phyloP scores from a whole-genome alignment of 2,329 filamentous ascomycete genomes.

The Trichophyton equinum region DNA sequence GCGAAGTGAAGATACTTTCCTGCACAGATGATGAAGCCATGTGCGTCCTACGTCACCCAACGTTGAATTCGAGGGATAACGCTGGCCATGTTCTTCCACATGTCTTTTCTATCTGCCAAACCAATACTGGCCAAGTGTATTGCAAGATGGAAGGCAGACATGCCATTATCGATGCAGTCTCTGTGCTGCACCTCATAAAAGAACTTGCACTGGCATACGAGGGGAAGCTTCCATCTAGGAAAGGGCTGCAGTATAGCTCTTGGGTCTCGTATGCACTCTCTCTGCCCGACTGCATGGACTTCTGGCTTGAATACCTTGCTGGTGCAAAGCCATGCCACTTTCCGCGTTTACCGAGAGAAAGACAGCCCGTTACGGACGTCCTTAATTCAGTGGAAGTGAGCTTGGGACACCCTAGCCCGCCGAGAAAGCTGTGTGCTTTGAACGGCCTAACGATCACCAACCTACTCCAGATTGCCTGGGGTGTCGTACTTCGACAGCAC shows the following conservation, averaged over 20 bases:
- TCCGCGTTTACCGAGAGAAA: not conserved
- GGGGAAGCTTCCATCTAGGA: not conserved
- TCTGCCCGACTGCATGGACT: constrained; percentile 3
- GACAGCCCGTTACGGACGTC: not conserved
- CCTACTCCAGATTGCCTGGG: constrained; percentile 45
- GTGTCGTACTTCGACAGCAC: constrained; percentile 23
- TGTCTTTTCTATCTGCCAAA: constrained; percentile 11
- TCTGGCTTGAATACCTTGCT: constrained; percentile 5
- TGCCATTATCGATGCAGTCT: constrained; percentile 11
- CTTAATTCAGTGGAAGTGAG: not conserved
- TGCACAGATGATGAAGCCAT: constrained; percentile 1
- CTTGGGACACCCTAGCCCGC: not conserved
- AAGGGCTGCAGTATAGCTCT: not conserved
- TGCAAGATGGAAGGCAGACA: constrained; percentile 10
- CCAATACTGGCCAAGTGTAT: constrained; percentile 5
- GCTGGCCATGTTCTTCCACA: not conserved
- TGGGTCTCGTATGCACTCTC: constrained; percentile 5
- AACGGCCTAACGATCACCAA: constrained; percentile 16
- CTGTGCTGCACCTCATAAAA: constrained; percentile 4
- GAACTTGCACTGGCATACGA: not conserved
- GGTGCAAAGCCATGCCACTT: constrained; percentile 1
- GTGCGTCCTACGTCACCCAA: not conserved
- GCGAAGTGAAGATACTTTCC: not conserved
- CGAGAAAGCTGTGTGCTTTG: constrained; percentile 5
- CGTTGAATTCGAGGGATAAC: not conserved